Evolutionary conservation across 352 stramenopile genomes (phyloP).

Genomic region (Phytophthora sp.): DNA sequence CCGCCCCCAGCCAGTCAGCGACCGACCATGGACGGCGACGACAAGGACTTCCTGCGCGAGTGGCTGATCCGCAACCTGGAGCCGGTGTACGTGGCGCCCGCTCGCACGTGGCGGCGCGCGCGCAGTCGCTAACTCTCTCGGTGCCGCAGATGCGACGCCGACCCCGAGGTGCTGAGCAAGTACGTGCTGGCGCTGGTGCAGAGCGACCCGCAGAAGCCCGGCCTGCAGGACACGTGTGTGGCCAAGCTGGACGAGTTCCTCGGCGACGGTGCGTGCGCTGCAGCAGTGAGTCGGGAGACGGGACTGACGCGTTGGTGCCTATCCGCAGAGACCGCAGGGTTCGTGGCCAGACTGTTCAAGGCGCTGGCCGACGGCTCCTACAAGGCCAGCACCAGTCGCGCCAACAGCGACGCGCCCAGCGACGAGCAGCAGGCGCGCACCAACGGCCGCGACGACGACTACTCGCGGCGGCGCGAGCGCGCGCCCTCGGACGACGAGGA

Average conservation of each 20-base stretch:
- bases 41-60: conserved; percentile 83
- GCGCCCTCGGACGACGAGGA: conserved; percentile 61
- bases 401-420: conserved; percentile 5
- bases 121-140: too few relatives aligned
- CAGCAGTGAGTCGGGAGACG: background rate
- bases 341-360: conserved; percentile 77
- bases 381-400: conserved; percentile 30
- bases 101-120: too few relatives aligned
- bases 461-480: conserved; percentile 42
- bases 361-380: conserved; percentile 70
- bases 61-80: conserved; percentile 88
- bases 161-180: conserved; percentile 88
- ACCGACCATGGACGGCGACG: conserved; percentile 71
- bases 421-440: conserved; percentile 18
- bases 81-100: conserved; percentile 63
- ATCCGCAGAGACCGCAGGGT: conserved; percentile 66
- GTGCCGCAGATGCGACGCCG: conserved; percentile 72
- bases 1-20: background rate
- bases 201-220: conserved; percentile 78
- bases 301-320: background rate
- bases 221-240: conserved; percentile 72
- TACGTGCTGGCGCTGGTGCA: conserved; percentile 88
- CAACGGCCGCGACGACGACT: conserved; percentile 28
- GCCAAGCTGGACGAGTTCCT: conserved; percentile 88
- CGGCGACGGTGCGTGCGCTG: conserved; percentile 75